phyloP scores from a whole-genome alignment of 2,329 filamentous ascomycete genomes.

The Exophiala sideris region DNA sequence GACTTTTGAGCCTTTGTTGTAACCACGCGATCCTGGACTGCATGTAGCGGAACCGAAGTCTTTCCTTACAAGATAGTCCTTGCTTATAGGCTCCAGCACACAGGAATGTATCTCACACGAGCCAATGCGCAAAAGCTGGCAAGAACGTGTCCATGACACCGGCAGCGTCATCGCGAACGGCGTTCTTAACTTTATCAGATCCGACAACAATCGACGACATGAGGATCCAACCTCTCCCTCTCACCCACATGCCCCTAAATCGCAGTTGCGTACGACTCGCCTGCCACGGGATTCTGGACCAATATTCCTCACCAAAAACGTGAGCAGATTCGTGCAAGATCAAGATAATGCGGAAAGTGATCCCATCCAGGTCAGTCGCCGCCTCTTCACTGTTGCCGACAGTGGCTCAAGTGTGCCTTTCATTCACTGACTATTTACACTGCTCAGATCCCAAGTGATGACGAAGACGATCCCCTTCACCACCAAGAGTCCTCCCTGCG shows the following conservation, averaged over 20 bases:
- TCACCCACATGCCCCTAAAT: constrained; percentile 14
- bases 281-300: constrained; percentile 9
- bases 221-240: neutral
- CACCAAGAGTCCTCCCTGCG: neutral
- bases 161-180: too few species aligned
- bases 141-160: too few species aligned
- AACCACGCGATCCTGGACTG: too few species aligned
- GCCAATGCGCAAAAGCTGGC: too few species aligned
- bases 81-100: too few species aligned
- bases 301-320: constrained; percentile 5
- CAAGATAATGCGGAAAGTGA: constrained; percentile 11
- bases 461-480: neutral
- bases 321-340: constrained; percentile 5
- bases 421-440: neutral
- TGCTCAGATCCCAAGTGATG: constrained; percentile 20
- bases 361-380: constrained; percentile 11
- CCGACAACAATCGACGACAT: constrained; percentile 1
- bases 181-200: neutral
- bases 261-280: constrained; percentile 4
- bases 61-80: too few species aligned
- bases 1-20: too few species aligned
- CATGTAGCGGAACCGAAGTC: too few species aligned
- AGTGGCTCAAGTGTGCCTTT: neutral
- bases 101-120: too few species aligned
- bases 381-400: neutral